Conservation (phyloP, 768 basidiomycete species). For the Lentinula aciculospora region DNA sequence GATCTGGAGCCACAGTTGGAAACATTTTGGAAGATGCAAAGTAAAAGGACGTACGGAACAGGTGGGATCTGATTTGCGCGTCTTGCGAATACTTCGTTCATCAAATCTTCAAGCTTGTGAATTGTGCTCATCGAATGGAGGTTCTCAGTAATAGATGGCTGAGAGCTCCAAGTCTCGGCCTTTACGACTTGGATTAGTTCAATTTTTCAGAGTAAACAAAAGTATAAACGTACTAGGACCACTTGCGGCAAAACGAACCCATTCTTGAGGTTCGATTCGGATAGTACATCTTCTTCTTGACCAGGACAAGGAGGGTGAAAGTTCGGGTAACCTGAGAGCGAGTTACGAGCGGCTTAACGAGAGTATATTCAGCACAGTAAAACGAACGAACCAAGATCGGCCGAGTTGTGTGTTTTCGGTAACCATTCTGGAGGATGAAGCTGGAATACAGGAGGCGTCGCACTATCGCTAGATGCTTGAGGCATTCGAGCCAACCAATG, state of each 20-base stretch:
- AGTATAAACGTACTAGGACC: constrained; percentile 45
- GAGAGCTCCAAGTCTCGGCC: constrained; percentile 63
- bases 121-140: constrained; percentile 49
- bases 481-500: not conserved
- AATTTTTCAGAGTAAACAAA: not conserved
- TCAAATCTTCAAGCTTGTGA: constrained; percentile 61
- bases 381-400: constrained; percentile 57
- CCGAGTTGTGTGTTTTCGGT: constrained; percentile 56
- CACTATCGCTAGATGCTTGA: not conserved
- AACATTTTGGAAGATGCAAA: not conserved
- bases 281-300: constrained; percentile 72
- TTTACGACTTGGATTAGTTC: constrained; percentile 22
- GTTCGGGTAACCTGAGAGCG: constrained; percentile 58
- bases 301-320: constrained; percentile 71
- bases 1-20: constrained; percentile 29
- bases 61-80: constrained; percentile 49
- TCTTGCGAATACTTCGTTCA: constrained; percentile 70
- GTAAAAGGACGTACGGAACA: constrained; percentile 51
- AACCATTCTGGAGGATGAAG: constrained; percentile 71
- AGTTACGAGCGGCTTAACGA: not conserved
- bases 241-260: constrained; percentile 52
- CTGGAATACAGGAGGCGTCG: constrained; percentile 48
- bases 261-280: constrained; percentile 56
- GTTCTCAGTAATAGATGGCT: constrained; percentile 43
- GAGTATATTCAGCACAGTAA: not conserved